Base-by-base conservation (phyloP, 148 eudicot genomes). In the Rheum nobile region DNA sequence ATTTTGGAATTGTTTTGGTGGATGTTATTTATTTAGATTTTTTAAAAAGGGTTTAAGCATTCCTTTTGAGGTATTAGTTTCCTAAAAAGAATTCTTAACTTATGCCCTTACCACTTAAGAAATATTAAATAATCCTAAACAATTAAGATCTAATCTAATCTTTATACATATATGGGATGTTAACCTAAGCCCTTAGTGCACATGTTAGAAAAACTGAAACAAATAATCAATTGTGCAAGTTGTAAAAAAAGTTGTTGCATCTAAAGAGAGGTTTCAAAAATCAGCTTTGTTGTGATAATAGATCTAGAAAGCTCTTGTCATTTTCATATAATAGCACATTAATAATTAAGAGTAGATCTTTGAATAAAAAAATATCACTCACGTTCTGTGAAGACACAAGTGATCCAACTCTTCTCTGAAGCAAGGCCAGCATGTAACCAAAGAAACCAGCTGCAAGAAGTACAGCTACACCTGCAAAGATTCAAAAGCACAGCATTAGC, bases 381-480 rank as follows among this genome's bases (percentile, higher is more conserved):
- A 88, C 92, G 78, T 55, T 83, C 52, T 80, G 86, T 29, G 91
- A 78, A 79, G 91, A 87, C 67, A 85, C 89, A 1, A 87, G 80
- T 3, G 87, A 79, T 28, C 87, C 85, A 75, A 91, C 88, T 81
- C 96, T 84, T 74, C 85, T 79, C 75, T 91, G 96, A 75, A 91
- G 80, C 75, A 91, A 78, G 19, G 87, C 96, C 80, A 91, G 80
- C 96, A 91, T 88, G 82, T 88, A 91, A 78, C 96, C 96, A 26
- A 91, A 87, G 81, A 91, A 88, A 11, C 87, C 93, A 74, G 96
- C 96, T 34, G 93, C 91, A 71, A 88, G 72, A 42, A 91, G 83
- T n/a, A 87, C 87, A 35, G 79, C 83, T 43, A 91, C 75, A 67
- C 91, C 96, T 91, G 83, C 37, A 65, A 65, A 65, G 38, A 32